Evolutionary conservation across 257 asterid species (phyloP), one percentile per base, ranked within the genome.

Genomic region (Scutellaria barbata): DNA sequence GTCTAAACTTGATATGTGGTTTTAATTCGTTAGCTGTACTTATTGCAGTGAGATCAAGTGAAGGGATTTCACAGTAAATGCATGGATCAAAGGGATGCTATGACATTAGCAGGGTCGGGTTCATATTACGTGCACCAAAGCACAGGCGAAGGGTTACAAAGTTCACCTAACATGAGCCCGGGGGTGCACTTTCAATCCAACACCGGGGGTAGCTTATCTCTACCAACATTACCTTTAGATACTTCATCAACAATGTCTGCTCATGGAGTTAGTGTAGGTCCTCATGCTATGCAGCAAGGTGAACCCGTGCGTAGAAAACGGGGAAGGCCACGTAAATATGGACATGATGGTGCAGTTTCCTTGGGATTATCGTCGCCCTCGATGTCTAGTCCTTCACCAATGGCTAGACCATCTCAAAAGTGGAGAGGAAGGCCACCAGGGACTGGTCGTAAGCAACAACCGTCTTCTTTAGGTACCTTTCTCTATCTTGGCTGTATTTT

Each of bases 251-350:
- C 87, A 71, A 75, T 84, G 84, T 71, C 92, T 66, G 75, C 78
- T 65, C 89, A 78, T 71, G 86, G 84, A 65, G 79, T 81, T 46
- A 75, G 69, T 54, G 80, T 70, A 45, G 91, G 96, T 41, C 89
- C 84, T 41, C 80, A 88, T 42, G 71, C 78, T 48, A 63, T 82
- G 81, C 83, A 80, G 62, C 91, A 81, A 69, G 85, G 86, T 10
- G 91, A 83, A 72, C 90, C 92, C 17, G 78, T 88, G 62, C 88
- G 97, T 10, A 84, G 97, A 68, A 88, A 90, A 72, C 76, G 97
- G 58, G 97, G 97, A 25, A 86, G 96, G 66, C 97, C 97, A 1
- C 80, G 96, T 67, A 90, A 90, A 68, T 90, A 90, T 69, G 97
- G 96, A 57, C 85, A 82, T 9, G 89, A 80, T 72, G 88, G 85